Percentiles rank a stretch among this genome's conserved stretches.
These are phyloP conservation scores for Lipomyces orientalis DNA, from an alignment of 805 yeast species.

Conservation along the genomic window DNA sequence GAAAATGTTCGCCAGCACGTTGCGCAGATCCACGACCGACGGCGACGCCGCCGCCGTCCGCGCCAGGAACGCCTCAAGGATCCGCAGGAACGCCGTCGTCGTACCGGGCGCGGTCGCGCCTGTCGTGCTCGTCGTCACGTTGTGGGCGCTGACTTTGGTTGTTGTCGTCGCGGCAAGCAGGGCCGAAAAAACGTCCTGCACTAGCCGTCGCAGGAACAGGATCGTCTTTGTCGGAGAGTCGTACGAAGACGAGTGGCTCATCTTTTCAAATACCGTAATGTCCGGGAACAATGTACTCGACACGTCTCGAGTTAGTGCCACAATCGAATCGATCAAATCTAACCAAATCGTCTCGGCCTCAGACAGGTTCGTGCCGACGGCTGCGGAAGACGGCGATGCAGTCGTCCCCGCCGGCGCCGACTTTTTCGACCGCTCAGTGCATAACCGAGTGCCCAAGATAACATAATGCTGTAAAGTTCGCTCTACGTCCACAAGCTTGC, in stretches of 20 bases:
- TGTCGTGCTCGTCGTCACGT: slow-evolving; percentile 8
- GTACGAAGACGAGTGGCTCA: slow-evolving; percentile 33
- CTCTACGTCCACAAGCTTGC: slow-evolving; percentile 29
- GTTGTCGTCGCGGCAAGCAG: slow-evolving; percentile 34
- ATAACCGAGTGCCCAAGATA: slow-evolving; percentile 32
- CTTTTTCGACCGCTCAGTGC: slow-evolving; percentile 31
- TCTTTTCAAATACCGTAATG: slow-evolving; percentile 28
- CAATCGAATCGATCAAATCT: slow-evolving; percentile 34
- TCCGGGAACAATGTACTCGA: slow-evolving; percentile 34
- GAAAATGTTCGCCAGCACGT: slow-evolving; percentile 36
- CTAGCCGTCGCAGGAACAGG: slow-evolving; percentile 33
- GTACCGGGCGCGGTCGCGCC: not conserved
- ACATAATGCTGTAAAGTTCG: slow-evolving; percentile 33
- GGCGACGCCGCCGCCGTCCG: slow-evolving; percentile 38
- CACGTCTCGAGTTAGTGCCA: slow-evolving; percentile 34
- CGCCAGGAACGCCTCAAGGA: slow-evolving; percentile 33
- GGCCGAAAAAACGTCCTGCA: slow-evolving; percentile 39
- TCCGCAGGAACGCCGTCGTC: slow-evolving; percentile 21
- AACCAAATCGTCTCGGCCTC: slow-evolving; percentile 35
- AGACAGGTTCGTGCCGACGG: slow-evolving; percentile 4
- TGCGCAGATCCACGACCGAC: slow-evolving; percentile 34
- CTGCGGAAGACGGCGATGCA: not conserved
- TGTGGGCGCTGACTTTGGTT: slow-evolving; percentile 10
- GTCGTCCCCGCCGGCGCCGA: not conserved
- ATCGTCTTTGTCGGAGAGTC: slow-evolving; percentile 36